A percentile compares a stretch with the other conserved stretches of the same genome.
Conservation (phyloP, 2,329 filamentous ascomycete genomes). For the Phoma sp. region DNA sequence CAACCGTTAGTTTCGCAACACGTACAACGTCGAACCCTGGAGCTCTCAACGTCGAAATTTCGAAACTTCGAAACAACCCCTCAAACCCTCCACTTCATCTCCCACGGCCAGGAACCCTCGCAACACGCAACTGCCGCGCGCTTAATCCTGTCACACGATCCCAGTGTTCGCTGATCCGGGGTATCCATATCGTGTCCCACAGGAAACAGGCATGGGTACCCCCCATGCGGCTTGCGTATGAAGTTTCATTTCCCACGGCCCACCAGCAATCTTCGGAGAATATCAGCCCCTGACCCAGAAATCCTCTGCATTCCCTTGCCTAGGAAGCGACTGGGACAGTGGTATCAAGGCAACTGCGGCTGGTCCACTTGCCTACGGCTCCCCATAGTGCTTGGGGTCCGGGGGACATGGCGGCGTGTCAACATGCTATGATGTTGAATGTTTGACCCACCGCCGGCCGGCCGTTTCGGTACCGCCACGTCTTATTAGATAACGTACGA, state of each 20-base stretch:
- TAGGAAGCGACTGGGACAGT: neutral
- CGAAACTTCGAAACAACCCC: neutral
- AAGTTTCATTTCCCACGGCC: neutral
- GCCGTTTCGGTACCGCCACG: neutral
- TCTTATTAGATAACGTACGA: neutral
- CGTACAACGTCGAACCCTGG: slow-evolving; percentile 7
- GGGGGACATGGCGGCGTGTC: neutral
- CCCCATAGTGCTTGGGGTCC: slow-evolving; percentile 2
- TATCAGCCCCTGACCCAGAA: slow-evolving; percentile 5
- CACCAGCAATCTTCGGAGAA: slow-evolving; percentile 4
- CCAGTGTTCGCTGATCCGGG: slow-evolving; percentile 11
- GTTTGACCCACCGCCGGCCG: slow-evolving; percentile 1
- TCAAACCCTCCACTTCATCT: neutral
- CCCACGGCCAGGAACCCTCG: neutral
- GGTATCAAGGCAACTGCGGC: neutral
- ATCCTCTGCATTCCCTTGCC: neutral
- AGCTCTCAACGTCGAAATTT: slow-evolving; percentile 1
- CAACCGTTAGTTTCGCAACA: slow-evolving; percentile 3
- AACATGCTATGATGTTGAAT: neutral
- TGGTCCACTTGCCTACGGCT: slow-evolving; percentile 7
- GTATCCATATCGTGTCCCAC: neutral
- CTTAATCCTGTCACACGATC: slow-evolving; percentile 8
- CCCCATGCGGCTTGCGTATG: neutral
- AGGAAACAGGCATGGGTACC: neutral
- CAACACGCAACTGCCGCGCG: slow-evolving; percentile 4